A percentile compares a stretch with the other conserved stretches of the same genome.
phyloP scores from a whole-genome alignment of 768 basidiomycete genomes.

The Arthromyces matolae region DNA sequence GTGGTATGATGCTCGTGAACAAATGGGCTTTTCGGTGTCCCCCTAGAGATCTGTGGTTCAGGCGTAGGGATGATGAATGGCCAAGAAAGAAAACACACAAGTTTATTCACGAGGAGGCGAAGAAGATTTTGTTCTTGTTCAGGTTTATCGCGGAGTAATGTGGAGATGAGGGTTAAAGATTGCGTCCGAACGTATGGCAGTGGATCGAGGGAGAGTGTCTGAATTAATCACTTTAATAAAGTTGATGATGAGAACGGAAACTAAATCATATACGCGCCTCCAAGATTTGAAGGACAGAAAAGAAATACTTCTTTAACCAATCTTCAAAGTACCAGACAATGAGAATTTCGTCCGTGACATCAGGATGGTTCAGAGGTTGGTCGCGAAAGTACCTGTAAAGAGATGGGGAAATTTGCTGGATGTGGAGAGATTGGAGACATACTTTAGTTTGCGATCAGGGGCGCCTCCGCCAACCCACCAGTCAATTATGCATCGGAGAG shows the following conservation, averaged over 20 bases:
- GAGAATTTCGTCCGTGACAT: conserved; percentile 67
- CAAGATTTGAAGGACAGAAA: conserved; percentile 82
- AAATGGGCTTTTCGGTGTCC: conserved; percentile 82
- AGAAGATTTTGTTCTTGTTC: conserved; percentile 98
- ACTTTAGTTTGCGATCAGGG: conserved; percentile 84
- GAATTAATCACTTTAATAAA: conserved; percentile 1
- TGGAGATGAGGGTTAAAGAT: conserved; percentile 70
- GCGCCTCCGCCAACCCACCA: conserved; percentile 98
- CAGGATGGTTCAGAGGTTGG: conserved; percentile 66
- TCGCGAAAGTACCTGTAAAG: conserved; percentile 85
- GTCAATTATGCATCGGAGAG: conserved; percentile 87
- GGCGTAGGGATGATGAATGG: neutral
- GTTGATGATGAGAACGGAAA: neutral
- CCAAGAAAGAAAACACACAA: conserved; percentile 45
- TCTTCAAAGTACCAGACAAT: conserved; percentile 92
- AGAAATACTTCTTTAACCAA: conserved; percentile 97
- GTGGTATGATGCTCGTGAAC: conserved; percentile 87
- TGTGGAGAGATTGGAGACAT: conserved; percentile 21
- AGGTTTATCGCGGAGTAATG: conserved; percentile 82
- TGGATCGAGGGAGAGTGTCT: conserved; percentile 82
- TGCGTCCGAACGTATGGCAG: conserved; percentile 87
- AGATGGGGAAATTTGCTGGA: neutral
- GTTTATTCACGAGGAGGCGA: conserved; percentile 88
- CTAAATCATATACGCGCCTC: conserved; percentile 51
- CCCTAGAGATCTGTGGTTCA: conserved; percentile 54